phyloP scores from a whole-genome alignment of 2,329 filamentous ascomycete genomes.

The Ophiostoma angusticollis region DNA sequence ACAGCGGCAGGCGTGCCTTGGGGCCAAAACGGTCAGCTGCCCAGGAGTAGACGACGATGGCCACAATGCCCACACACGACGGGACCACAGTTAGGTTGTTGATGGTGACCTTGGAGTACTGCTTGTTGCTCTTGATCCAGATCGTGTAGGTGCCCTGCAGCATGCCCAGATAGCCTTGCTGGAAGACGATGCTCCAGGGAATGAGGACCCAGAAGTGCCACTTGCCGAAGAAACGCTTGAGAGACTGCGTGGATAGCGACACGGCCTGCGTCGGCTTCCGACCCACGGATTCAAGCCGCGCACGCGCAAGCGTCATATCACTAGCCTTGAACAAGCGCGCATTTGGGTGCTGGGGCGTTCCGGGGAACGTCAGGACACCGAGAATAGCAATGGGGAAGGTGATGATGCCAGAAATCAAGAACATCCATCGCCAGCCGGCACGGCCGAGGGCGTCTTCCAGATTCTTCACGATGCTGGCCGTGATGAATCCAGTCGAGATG shows the following conservation, averaged over 20 bases:
- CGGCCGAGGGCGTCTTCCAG: slow-evolving; percentile 20
- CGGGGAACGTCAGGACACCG: slow-evolving; percentile 22
- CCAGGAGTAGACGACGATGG: slow-evolving; percentile 8
- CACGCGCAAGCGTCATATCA: slow-evolving; percentile 21
- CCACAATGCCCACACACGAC: slow-evolving; percentile 9
- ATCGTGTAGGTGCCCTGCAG: slow-evolving; percentile 7
- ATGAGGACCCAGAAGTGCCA: slow-evolving; percentile 13
- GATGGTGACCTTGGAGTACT: slow-evolving; percentile 7
- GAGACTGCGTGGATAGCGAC: background rate
- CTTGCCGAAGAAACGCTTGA: slow-evolving; percentile 3
- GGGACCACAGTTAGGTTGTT: slow-evolving; percentile 11
- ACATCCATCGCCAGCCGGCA: slow-evolving; percentile 23
- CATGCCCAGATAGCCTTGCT: slow-evolving; percentile 9
- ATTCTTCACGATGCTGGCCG: slow-evolving; percentile 19
- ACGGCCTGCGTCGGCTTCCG: background rate
- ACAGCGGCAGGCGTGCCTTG: slow-evolving; percentile 3
- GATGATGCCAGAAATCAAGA: slow-evolving; percentile 21
- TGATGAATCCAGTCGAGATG: slow-evolving; percentile 20
- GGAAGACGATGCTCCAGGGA: slow-evolving; percentile 11
- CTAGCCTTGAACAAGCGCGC: slow-evolving; percentile 21
- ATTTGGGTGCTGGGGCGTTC: slow-evolving; percentile 23
- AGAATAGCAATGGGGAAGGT: slow-evolving; percentile 35
- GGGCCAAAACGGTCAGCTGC: slow-evolving; percentile 3
- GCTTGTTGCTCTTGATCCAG: slow-evolving; percentile 9
- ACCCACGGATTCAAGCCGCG: slow-evolving; percentile 16